Conservation (phyloP, 1,284 basidiomycete species). For the Marasmius tenuissimus region DNA sequence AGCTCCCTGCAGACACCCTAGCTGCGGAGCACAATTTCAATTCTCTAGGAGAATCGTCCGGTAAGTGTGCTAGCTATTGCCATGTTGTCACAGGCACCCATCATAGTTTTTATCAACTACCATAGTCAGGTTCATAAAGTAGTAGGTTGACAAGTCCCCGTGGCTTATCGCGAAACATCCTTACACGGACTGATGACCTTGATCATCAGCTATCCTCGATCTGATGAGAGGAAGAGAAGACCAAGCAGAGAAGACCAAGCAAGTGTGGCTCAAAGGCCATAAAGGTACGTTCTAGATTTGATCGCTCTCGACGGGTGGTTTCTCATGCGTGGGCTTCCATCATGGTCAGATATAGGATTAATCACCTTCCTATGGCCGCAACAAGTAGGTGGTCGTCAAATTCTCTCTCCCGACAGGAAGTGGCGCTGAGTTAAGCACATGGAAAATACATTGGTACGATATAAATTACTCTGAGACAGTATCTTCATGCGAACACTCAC, state of each 20-base stretch:
- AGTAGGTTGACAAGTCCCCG: slow-evolving; percentile 19
- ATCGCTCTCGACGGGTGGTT: no score
- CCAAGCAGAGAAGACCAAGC: slow-evolving; percentile 40
- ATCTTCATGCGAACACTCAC: not conserved
- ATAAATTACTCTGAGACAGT: not conserved
- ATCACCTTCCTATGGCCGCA: slow-evolving; percentile 50
- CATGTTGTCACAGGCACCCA: not conserved
- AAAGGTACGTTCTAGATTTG: no score
- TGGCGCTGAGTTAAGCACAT: slow-evolving; percentile 49
- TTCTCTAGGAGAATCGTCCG: no score
- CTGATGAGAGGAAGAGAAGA: slow-evolving; percentile 44
- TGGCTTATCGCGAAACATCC: not conserved
- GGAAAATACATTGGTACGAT: slow-evolving; percentile 45
- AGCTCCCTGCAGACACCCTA: slow-evolving; percentile 35
- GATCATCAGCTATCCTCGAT: slow-evolving; percentile 36
- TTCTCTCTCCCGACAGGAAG: slow-evolving; percentile 35
- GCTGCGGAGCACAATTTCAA: slow-evolving; percentile 29
- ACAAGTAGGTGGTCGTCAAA: slow-evolving; percentile 41
- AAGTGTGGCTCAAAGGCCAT: slow-evolving; percentile 49
- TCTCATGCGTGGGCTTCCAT: not conserved
- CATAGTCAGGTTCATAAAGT: slow-evolving; percentile 38
- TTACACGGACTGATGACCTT: not conserved
- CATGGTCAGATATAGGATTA: slow-evolving; percentile 38
- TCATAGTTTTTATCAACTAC: not conserved
- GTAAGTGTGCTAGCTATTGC: slow-evolving; percentile 15